phyloP scores from a whole-genome alignment of 495 filamentous ascomycete species.

The Cenococcum geophilum region DNA sequence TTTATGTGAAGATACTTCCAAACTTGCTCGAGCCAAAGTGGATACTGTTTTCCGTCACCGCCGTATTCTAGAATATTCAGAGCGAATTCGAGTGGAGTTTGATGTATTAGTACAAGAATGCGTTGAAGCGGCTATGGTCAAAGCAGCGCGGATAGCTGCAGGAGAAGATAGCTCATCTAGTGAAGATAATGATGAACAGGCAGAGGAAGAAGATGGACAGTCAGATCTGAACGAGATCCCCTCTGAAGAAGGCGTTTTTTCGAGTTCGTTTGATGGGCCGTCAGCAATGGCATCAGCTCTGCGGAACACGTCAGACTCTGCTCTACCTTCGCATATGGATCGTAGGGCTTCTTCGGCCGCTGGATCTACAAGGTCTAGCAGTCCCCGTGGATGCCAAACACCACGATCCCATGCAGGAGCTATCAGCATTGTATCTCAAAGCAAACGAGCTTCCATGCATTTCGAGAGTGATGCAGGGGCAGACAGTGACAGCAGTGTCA shows the following conservation, averaged over 20 bases:
- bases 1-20: constrained; percentile 81
- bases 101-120: constrained; percentile 87
- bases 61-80: constrained; percentile 89
- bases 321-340: constrained; percentile 36
- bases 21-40: constrained; percentile 74
- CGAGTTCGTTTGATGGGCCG: constrained; percentile 51
- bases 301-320: constrained; percentile 42
- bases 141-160: constrained; percentile 80
- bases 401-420: constrained; percentile 77
- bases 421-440: constrained; percentile 55
- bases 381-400: constrained; percentile 80
- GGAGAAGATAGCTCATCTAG: constrained; percentile 74
- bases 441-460: constrained; percentile 64
- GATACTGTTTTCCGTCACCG: constrained; percentile 88
- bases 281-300: constrained; percentile 54
- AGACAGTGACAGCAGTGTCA: constrained; percentile 79
- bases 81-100: constrained; percentile 90
- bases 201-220: constrained; percentile 36
- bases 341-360: constrained; percentile 55
- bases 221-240: constrained; percentile 30
- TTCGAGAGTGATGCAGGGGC: constrained; percentile 71
- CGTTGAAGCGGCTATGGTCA: constrained; percentile 83
- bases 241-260: constrained; percentile 45
- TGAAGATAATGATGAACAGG: constrained; percentile 36
- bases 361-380: constrained; percentile 72